These are phyloP conservation scores for Leptodermis oblonga DNA, from an alignment of 257 asterid genomes.

Conservation along the genomic window DNA sequence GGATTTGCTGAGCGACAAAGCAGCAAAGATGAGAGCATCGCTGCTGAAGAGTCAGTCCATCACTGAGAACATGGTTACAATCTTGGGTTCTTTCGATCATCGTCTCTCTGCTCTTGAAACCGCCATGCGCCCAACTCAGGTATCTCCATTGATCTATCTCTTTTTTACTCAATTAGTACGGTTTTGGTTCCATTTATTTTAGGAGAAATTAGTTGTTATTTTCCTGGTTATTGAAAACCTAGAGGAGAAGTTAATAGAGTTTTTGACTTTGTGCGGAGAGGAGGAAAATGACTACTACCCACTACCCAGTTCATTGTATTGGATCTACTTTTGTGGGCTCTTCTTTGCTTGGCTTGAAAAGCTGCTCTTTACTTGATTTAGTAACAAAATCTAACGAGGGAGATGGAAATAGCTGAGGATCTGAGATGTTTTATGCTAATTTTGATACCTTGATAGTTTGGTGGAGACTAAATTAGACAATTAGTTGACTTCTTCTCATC, in stretches of 20 bases:
- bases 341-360: background rate
- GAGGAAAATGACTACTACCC: background rate
- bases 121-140: conserved; percentile 54
- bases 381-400: conserved; percentile 5
- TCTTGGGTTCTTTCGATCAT: conserved; percentile 45
- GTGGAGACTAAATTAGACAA: background rate
- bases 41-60: conserved; percentile 39
- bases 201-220: background rate
- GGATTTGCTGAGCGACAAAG: conserved; percentile 37
- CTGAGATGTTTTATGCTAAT: background rate
- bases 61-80: conserved; percentile 40
- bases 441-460: background rate
- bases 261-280: background rate
- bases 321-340: conserved; percentile 22
- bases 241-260: background rate
- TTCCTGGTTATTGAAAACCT: background rate
- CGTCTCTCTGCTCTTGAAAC: conserved; percentile 50
- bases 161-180: background rate
- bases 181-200: background rate
- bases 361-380: conserved; percentile 10
- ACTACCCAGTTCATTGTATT: background rate
- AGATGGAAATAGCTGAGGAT: background rate
- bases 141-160: conserved; percentile 2
- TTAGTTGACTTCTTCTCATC: background rate
- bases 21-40: conserved; percentile 37